These are phyloP conservation scores for Lithohypha guttulata DNA, from an alignment of 2,329 filamentous ascomycete genomes.

Conservation along the genomic window DNA sequence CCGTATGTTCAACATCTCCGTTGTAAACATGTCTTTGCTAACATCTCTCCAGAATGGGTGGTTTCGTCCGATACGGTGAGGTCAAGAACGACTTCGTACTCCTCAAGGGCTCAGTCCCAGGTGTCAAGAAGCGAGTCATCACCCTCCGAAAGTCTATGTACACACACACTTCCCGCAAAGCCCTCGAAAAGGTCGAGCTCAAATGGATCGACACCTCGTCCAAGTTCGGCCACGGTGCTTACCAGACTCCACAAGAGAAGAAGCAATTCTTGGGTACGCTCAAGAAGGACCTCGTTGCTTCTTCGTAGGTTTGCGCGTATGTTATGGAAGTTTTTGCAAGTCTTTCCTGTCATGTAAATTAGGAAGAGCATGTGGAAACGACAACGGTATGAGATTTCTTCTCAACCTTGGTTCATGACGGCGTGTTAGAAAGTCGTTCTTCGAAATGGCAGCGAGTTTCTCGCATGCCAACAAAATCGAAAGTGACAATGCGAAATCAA, in stretches of 20 bases:
- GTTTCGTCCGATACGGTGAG: slow-evolving; percentile 98
- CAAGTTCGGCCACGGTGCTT: slow-evolving; percentile 99
- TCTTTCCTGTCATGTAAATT: no score
- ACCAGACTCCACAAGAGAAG: slow-evolving; percentile 98
- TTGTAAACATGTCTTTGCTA: slow-evolving; percentile 23
- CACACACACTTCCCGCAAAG: slow-evolving; percentile 86
- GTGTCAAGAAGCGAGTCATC: slow-evolving; percentile 99
- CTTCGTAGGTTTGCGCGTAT: slow-evolving; percentile 37
- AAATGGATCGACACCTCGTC: slow-evolving; percentile 99
- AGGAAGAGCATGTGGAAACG: no score
- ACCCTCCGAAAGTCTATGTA: slow-evolving; percentile 99
- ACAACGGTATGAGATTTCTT: no score
- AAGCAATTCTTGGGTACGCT: slow-evolving; percentile 92
- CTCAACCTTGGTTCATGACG: no score
- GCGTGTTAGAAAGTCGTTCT: no score
- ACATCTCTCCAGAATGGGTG: slow-evolving; percentile 63
- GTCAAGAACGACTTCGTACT: slow-evolving; percentile 99
- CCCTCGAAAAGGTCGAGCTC: slow-evolving; percentile 97
- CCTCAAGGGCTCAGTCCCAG: slow-evolving; percentile 94
- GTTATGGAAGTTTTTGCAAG: no score
- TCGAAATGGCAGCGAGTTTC: no score
- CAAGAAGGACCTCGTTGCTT: slow-evolving; percentile 82
- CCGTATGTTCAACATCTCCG: slow-evolving; percentile 58
- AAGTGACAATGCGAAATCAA: no score
- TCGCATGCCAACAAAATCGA: no score